Evolutionary conservation across 108 stramenopile species (phyloP).

Genomic region (Craspedostauros australis): DNA sequence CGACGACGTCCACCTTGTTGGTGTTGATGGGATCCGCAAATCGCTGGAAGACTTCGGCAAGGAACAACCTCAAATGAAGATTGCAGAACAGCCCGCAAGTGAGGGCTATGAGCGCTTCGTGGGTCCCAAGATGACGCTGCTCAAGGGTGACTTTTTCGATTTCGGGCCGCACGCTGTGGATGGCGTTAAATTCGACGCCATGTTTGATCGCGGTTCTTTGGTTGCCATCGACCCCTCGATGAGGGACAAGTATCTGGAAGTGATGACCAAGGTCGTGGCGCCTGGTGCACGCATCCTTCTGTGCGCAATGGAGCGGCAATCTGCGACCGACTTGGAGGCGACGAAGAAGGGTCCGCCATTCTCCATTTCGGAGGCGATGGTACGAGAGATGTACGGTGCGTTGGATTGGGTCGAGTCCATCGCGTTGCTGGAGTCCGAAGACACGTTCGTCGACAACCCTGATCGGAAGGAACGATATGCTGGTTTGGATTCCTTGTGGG

Average conservation of each 20-base stretch:
- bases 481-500: conserved; percentile 17
- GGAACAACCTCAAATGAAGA: conserved; percentile 53
- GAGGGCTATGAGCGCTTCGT: conserved; percentile 29
- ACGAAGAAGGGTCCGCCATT: conserved; percentile 63
- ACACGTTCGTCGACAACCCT: conserved; percentile 38
- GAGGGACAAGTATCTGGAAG: conserved; percentile 46
- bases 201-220: conserved; percentile 75
- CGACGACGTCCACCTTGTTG: conserved; percentile 38
- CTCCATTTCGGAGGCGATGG: conserved; percentile 44
- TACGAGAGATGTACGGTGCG: conserved; percentile 36
- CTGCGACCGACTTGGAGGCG: conserved; percentile 24
- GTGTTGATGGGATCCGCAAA: conserved; percentile 65
- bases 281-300: conserved; percentile 63
- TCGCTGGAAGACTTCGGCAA: conserved; percentile 65
- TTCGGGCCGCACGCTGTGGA: too few relatives aligned
- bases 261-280: conserved; percentile 39
- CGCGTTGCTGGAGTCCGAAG: conserved; percentile 31
- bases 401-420: conserved; percentile 53
- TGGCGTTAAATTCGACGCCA: conserved; percentile 59
- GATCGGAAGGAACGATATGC: conserved; percentile 35
- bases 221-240: conserved; percentile 69
- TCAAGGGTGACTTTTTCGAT: conserved; percentile 65
- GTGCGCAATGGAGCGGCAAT: conserved; percentile 45
- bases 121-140: conserved; percentile 47
- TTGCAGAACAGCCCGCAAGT: conserved; percentile 4